Base-by-base conservation (phyloP, 2,329 filamentous ascomycete species). In the Pseudogymnoascus sp. region DNA sequence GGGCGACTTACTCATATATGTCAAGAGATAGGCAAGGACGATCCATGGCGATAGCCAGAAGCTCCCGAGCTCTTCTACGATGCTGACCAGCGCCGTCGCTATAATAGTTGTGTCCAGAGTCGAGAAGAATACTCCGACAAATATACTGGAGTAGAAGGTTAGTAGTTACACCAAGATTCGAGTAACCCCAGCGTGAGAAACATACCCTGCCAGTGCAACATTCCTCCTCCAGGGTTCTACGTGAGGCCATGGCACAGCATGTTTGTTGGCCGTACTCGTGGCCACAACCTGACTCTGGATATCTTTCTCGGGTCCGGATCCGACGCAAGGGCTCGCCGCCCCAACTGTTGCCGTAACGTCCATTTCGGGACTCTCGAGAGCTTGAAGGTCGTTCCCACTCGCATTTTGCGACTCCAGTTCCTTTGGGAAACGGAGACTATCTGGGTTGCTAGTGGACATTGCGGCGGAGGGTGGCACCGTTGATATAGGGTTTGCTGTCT, bases 71-170 rank as follows among this genome's bases (percentile, higher is more conserved):
- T 86, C 81, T 23, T 69, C 70, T 1, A 80, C 81, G 57, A 86
- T 86, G n/a, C 76, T 76, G 68, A 81, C 81, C 9, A 87, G 72
- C 50, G 81, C 81, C 11, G 83, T 86, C 1, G 83, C 82, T 1
- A 87, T 80, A 38, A 87, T 85, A 3, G 83, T 83, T 1, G 80
- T 79, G 70, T 86, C 83, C n/a, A 85, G 71, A 68, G 85, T 79
- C 28, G 84, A 81, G 59, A 87, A 77, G 62, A 85, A 83, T 0
- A 86, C 76, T 2, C 83, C 83, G 5, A 80, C 72, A 19, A 76
- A 79, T 13, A 83, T 72, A 9, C 81, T 84, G 17, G 4, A 62
- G 17, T 8, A 21, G 33, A 31, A 4, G 50, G n/a, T 57, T 21
- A 57, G 50, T n/a, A 33, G 28, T 57, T 28, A 10, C 21, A 47